Conservation (phyloP, 176 grass and related monocot species). For the Pharus latifolius region DNA sequence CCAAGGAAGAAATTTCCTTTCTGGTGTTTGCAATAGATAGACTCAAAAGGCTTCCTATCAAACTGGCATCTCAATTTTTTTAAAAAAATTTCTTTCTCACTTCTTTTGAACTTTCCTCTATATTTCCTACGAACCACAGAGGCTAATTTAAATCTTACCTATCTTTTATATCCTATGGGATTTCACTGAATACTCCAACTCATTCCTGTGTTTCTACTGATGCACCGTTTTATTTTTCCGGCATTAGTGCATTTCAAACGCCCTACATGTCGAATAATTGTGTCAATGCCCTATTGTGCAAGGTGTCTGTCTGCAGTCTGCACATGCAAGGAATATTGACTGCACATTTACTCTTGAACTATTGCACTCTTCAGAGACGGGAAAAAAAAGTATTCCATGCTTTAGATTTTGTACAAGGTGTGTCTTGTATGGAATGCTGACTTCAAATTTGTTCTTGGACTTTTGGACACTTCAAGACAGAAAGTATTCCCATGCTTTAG, state of each 20-base stretch:
- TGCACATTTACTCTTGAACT: not conserved
- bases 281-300: not conserved
- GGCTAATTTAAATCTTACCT: too few species aligned
- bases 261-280: not conserved
- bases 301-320: not conserved
- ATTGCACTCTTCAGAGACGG: not conserved
- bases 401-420: slow-evolving; percentile 24
- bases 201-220: not conserved
- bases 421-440: slow-evolving; percentile 28
- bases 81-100: too few species aligned
- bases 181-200: not conserved
- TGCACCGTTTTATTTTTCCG: not conserved
- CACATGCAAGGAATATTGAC: slow-evolving; percentile 17
- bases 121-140: too few species aligned
- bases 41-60: too few species aligned
- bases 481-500: slow-evolving; percentile 11
- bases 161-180: too few species aligned
- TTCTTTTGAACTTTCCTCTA: too few species aligned
- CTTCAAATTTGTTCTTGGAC: not conserved
- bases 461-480: not conserved
- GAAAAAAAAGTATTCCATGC: slow-evolving; percentile 22
- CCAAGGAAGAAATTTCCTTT: too few species aligned
- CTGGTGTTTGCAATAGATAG: too few species aligned
- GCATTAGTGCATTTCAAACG: not conserved
- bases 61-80: too few species aligned